phyloP scores from a whole-genome alignment of 139 green algal genomes.

The Micractinium conductrix region DNA sequence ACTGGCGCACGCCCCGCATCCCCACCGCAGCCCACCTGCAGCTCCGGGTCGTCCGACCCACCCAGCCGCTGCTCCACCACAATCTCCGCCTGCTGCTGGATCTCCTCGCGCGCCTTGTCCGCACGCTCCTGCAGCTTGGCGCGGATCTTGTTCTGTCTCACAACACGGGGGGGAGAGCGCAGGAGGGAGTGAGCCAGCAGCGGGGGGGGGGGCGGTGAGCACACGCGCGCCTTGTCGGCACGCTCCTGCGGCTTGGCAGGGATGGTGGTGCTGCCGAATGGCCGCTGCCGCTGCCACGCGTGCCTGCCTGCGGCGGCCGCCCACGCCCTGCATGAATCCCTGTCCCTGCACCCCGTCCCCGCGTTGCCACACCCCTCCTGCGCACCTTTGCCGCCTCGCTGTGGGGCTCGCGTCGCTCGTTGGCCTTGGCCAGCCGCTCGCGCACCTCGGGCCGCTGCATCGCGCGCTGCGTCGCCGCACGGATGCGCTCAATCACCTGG shows the following conservation, averaged over 20 bases:
- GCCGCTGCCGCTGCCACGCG: not conserved
- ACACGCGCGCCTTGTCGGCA: no score
- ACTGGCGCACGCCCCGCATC: no score
- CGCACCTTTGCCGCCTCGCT: conserved; percentile 27
- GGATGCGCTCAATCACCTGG: conserved; percentile 51
- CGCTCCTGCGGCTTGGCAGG: no score
- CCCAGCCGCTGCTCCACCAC: not conserved
- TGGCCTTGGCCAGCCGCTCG: conserved; percentile 32
- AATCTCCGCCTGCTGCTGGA: conserved; percentile 10
- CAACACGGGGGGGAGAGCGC: no score
- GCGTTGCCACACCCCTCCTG: not conserved
- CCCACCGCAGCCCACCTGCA: no score
- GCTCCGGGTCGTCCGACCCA: not conserved
- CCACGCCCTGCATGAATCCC: not conserved
- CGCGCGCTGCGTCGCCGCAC: conserved; percentile 39
- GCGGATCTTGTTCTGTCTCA: conserved; percentile 28
- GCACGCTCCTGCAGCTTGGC: conserved; percentile 6
- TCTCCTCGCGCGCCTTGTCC: not conserved
- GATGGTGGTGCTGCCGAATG: not conserved
- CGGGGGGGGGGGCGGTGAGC: no score
- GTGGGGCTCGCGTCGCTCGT: conserved; percentile 28
- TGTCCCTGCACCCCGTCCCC: not conserved
- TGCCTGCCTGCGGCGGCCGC: not conserved
- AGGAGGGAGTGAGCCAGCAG: no score
- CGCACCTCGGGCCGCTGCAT: conserved; percentile 55